These are phyloP conservation scores for Malus sylvestris DNA, from an alignment of 306 rosid genomes.

Conservation along the genomic window DNA sequence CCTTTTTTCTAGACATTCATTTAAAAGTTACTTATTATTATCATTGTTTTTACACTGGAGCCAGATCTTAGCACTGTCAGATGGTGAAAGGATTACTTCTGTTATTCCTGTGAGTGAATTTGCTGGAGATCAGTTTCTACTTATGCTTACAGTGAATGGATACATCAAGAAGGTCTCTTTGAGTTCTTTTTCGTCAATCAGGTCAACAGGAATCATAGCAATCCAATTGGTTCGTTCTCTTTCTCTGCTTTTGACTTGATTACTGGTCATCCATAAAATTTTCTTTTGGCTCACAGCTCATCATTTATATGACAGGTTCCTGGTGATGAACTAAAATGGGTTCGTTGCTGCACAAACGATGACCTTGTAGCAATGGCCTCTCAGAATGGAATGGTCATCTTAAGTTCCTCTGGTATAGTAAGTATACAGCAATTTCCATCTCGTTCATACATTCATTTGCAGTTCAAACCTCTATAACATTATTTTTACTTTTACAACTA, in stretches of 20 bases:
- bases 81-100: constrained; percentile 93
- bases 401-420: constrained; percentile 69
- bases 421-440: constrained; percentile 18
- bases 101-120: constrained; percentile 90
- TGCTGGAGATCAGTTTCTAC: constrained; percentile 66
- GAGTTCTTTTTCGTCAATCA: constrained; percentile 84
- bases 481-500: not conserved
- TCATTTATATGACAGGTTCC: constrained; percentile 58
- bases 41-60: constrained; percentile 16
- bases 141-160: constrained; percentile 94
- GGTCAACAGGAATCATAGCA: constrained; percentile 92
- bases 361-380: constrained; percentile 98
- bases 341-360: constrained; percentile 78
- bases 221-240: constrained; percentile 81
- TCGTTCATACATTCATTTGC: not conserved
- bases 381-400: constrained; percentile 82
- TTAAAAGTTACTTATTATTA: not conserved
- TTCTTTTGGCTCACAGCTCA: constrained; percentile 16
- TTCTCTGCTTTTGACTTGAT: constrained; percentile 16
- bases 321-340: constrained; percentile 97
- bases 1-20: not conserved
- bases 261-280: constrained; percentile 7
- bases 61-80: constrained; percentile 87
- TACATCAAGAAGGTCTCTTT: constrained; percentile 88
- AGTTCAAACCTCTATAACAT: not conserved